A percentile compares a stretch with the other conserved stretches of the same genome.
Evolutionary conservation across 2,329 filamentous ascomycete genomes (phyloP).

Genomic region (Stagonosporopsis cucurbitacearum): DNA sequence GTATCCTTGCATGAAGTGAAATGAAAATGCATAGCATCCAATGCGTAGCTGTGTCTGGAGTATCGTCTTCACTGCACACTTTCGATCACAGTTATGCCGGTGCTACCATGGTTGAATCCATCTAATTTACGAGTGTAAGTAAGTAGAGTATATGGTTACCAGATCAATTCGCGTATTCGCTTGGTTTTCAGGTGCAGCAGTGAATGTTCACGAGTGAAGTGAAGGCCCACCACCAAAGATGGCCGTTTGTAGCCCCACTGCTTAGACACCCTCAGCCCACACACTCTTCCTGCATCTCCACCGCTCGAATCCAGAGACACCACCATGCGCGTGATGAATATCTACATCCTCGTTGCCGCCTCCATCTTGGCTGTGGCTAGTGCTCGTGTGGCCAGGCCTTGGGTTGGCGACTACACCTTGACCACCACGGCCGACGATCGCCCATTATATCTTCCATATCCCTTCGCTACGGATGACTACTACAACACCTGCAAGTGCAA

Average conservation of each 20-base stretch:
- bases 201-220: neutral
- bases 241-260: neutral
- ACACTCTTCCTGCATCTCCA: neutral
- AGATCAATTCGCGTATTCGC: too few relatives aligned
- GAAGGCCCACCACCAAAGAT: neutral
- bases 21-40: too few relatives aligned
- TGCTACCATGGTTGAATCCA: too few relatives aligned
- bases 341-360: neutral
- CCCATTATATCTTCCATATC: neutral
- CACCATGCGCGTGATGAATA: neutral
- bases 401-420: neutral
- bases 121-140: too few relatives aligned
- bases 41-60: too few relatives aligned
- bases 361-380: neutral
- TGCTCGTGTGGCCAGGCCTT: neutral
- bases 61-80: too few relatives aligned
- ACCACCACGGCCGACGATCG: neutral
- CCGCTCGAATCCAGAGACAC: neutral
- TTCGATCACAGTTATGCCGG: too few relatives aligned
- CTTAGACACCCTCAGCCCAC: too few relatives aligned
- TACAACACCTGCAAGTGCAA: slow-evolving; percentile 8
- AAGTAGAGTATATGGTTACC: too few relatives aligned
- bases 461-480: neutral
- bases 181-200: neutral
- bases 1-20: neutral